Percentiles rank a stretch among this genome's conserved stretches.
Evolutionary conservation across 306 rosid genomes (phyloP).

Genomic region (Dalbergia cultrata): DNA sequence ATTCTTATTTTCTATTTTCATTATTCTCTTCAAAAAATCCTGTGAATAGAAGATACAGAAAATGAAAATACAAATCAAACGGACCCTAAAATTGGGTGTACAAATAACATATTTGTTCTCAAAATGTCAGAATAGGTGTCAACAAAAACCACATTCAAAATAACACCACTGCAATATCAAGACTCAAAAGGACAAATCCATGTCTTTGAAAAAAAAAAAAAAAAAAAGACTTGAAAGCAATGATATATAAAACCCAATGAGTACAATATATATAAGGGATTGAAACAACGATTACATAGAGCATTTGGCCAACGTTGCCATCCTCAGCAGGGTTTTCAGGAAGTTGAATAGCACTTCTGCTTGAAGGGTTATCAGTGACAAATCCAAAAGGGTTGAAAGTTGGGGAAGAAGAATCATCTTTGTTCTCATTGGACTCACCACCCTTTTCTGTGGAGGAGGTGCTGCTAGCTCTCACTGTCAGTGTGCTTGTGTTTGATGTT

Average conservation of each 20-base stretch:
- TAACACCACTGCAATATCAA: too few relatives aligned
- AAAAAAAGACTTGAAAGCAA: background rate
- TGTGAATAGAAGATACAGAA: too few relatives aligned
- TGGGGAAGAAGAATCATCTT: constrained; percentile 51
- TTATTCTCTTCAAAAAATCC: too few relatives aligned
- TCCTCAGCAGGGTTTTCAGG: constrained; percentile 86
- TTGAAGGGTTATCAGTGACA: constrained; percentile 92
- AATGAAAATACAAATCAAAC: too few relatives aligned
- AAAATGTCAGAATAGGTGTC: too few relatives aligned
- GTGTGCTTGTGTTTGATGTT: background rate
- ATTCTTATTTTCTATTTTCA: too few relatives aligned
- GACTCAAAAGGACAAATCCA: too few relatives aligned
- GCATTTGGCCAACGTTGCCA: constrained; percentile 98
- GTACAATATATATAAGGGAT: background rate
- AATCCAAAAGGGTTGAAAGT: constrained; percentile 94
- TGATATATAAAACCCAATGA: background rate
- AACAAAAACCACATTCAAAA: too few relatives aligned
- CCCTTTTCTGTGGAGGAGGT: constrained; percentile 54
- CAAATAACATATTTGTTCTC: too few relatives aligned
- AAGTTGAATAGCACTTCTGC: constrained; percentile 90
- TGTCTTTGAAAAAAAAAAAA: too few relatives aligned
- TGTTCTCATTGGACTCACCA: constrained; percentile 44
- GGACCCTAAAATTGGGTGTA: too few relatives aligned
- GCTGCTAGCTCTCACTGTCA: constrained; percentile 54
- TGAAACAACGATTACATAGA: constrained; percentile 60